Percentiles rank a stretch among this genome's conserved stretches.
Conservation (phyloP, 257 asterid species). For the Jacaranda copaia region DNA sequence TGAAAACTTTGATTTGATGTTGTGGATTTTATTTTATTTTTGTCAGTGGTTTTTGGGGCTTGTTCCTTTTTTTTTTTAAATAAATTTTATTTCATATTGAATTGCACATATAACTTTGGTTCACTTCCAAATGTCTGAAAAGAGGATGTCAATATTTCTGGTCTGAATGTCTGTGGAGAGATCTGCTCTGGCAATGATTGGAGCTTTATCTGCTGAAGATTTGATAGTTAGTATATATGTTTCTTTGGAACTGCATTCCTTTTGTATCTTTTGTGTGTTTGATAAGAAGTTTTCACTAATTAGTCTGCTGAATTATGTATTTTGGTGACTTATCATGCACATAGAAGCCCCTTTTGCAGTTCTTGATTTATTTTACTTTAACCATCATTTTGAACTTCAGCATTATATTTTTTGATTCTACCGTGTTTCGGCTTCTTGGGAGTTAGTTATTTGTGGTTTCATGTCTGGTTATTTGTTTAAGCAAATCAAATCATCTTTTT, state of each 20-base stretch:
- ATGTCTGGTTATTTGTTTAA: not conserved
- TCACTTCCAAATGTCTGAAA: not conserved
- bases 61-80: not conserved
- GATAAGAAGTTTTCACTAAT: not conserved
- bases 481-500: constrained; percentile 28
- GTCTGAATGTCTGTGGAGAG: not conserved
- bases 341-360: not conserved
- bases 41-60: constrained; percentile 9
- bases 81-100: not conserved
- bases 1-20: not conserved
- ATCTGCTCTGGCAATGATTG: constrained; percentile 23
- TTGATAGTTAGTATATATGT: not conserved
- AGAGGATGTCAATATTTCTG: not conserved
- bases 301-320: constrained; percentile 24
- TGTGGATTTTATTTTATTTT: constrained; percentile 20
- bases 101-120: not conserved
- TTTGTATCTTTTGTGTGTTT: not conserved
- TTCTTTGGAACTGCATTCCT: not conserved
- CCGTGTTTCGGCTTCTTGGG: not conserved
- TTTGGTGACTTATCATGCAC: constrained; percentile 9
- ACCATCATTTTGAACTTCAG: not conserved
- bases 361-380: constrained; percentile 17
- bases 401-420: not conserved
- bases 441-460: not conserved
- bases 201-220: constrained; percentile 3